Percentiles rank a stretch among this genome's conserved stretches.
Conservation (phyloP, 2,329 filamentous ascomycete species). For the Botrytis tulipae region DNA sequence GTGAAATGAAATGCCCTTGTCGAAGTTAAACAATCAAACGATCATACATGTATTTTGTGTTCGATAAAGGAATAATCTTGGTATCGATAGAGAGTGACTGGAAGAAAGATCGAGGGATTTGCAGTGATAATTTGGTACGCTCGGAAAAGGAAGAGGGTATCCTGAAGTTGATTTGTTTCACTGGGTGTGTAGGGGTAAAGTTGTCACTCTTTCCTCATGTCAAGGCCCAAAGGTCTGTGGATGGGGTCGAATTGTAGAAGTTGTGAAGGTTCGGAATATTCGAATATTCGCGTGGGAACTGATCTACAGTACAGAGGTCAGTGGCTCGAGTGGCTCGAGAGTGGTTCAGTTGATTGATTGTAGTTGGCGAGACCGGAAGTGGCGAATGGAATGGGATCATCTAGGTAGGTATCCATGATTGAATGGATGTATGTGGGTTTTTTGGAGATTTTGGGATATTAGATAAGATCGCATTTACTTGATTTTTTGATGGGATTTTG, state of each 20-base stretch:
- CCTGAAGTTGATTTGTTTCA: background rate
- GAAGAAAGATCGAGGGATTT: background rate
- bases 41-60: background rate
- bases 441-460: background rate
- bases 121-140: background rate
- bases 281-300: background rate
- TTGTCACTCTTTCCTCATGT: background rate
- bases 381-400: background rate
- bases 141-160: background rate
- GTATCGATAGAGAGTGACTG: background rate
- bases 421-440: background rate
- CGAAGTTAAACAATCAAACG: background rate
- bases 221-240: background rate
- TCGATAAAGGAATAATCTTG: background rate
- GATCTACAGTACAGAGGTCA: background rate
- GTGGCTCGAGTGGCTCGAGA: background rate
- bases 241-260: background rate
- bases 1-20: background rate
- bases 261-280: background rate
- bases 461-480: conserved; percentile 2
- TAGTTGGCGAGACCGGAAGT: conserved; percentile 10
- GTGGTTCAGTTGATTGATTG: background rate
- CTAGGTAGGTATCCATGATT: background rate
- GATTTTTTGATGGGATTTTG: conserved; percentile 3
- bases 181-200: background rate